Conservation (phyloP, 768 basidiomycete genomes). For the Clathrus columnatus region DNA sequence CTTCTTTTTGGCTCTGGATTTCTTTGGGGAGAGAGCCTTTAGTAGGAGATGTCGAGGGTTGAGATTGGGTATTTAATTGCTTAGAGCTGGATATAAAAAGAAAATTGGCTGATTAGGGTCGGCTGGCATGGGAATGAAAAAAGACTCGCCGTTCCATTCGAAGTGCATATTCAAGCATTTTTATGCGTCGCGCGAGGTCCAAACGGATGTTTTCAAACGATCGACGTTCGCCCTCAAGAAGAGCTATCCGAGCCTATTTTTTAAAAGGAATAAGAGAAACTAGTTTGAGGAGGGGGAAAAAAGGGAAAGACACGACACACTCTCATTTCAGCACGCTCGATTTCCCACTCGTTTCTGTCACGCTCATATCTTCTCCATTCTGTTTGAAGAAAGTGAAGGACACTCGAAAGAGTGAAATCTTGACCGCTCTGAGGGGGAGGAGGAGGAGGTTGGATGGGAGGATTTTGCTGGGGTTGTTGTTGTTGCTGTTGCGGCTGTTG, state of each 20-base stretch:
- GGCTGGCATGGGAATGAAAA: conserved; percentile 12
- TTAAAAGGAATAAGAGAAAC: not conserved
- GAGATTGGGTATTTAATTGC: conserved; percentile 56
- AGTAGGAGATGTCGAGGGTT: conserved; percentile 51
- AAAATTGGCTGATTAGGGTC: conserved; percentile 2
- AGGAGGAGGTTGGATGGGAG: conserved; percentile 41
- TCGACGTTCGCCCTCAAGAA: conserved; percentile 92
- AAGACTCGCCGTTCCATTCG: conserved; percentile 85
- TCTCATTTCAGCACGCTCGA: conserved; percentile 98
- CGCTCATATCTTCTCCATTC: conserved; percentile 98
- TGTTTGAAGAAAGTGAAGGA: conserved; percentile 94
- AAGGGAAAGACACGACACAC: conserved; percentile 39
- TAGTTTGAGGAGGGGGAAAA: not conserved
- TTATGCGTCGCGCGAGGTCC: conserved; percentile 92
- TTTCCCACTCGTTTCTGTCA: conserved; percentile 99
- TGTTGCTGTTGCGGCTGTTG: conserved; percentile 53
- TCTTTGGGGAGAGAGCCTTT: conserved; percentile 59
- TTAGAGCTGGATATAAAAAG: conserved; percentile 49
- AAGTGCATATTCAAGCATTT: conserved; percentile 98
- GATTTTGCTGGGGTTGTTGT: conserved; percentile 38
- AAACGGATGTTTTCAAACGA: conserved; percentile 96
- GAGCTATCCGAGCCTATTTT: conserved; percentile 77
- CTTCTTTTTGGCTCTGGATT: conserved; percentile 58
- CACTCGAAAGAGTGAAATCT: conserved; percentile 88
- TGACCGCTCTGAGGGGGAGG: conserved; percentile 81